phyloP scores from a whole-genome alignment of 192 early-diverging fungal species.

The Coemansia sp. region DNA sequence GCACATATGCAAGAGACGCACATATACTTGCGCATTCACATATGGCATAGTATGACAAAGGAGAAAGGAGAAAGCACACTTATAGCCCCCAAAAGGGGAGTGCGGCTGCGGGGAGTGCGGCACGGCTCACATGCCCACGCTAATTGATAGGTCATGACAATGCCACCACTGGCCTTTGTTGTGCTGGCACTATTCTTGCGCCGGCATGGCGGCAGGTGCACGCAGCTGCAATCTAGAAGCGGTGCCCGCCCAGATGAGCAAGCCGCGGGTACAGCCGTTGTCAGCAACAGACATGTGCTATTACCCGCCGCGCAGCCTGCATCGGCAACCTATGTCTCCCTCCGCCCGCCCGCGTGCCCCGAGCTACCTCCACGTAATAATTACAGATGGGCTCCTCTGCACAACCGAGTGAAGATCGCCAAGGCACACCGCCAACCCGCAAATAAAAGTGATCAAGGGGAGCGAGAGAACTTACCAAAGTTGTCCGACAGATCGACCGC shows the following conservation, averaged over 20 bases:
- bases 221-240: conserved; percentile 5
- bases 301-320: conserved; percentile 13
- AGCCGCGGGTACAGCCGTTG: conserved; percentile 7
- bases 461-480: conserved; percentile 34
- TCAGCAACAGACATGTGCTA: conserved; percentile 2
- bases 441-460: background rate
- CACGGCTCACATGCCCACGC: conserved; percentile 5
- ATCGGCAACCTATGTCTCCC: background rate
- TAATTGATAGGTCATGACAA: background rate
- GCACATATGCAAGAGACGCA: background rate
- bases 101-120: conserved; percentile 1
- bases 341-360: background rate
- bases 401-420: background rate
- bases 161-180: background rate
- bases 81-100: background rate
- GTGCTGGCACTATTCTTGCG: background rate
- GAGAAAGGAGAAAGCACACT: background rate
- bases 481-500: conserved; percentile 45
- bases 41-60: background rate
- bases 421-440: background rate
- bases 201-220: background rate
- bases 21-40: conserved; percentile 1
- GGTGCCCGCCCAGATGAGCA: background rate
- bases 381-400: conserved; percentile 3
- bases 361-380: background rate